Percentiles rank a stretch among this genome's conserved stretches.
These are phyloP conservation scores for Oehlia diaphana DNA, from an alignment of 192 early-diverging fungal genomes.

Conservation along the genomic window DNA sequence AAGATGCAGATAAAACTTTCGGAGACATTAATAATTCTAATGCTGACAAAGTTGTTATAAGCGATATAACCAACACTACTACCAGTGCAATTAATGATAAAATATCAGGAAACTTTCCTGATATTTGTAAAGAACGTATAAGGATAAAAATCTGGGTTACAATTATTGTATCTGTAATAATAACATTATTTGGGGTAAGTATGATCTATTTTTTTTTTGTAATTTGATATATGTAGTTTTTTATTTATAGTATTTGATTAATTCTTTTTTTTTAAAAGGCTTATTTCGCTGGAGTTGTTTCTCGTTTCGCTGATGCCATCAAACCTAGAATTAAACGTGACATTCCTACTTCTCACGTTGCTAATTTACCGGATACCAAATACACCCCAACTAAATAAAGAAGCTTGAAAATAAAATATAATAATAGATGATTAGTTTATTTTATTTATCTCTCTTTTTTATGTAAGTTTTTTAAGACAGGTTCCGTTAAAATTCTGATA, in stretches of 20 bases:
- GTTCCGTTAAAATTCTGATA: too few species aligned
- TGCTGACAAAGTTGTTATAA: background rate
- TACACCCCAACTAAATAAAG: too few species aligned
- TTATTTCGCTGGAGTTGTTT: background rate
- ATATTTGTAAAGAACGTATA: background rate
- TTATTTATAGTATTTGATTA: background rate
- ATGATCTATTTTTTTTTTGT: background rate
- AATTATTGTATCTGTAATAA: background rate
- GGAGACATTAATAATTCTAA: background rate
- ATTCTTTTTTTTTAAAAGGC: background rate
- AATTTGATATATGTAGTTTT: background rate
- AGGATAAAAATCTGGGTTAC: background rate
- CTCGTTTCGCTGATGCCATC: background rate
- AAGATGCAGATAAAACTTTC: background rate
- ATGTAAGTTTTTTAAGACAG: too few species aligned
- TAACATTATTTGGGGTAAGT: background rate
- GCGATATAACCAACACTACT: background rate
- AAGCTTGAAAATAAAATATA: too few species aligned
- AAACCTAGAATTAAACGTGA: background rate
- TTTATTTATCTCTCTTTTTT: too few species aligned
- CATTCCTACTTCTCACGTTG: background rate
- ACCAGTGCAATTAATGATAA: background rate
- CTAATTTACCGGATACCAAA: background rate
- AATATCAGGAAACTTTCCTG: background rate
- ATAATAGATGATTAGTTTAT: too few species aligned